Evolutionary conservation across 495 filamentous ascomycete genomes (phyloP).

Genomic region (Trichoderma orchidacearum): DNA sequence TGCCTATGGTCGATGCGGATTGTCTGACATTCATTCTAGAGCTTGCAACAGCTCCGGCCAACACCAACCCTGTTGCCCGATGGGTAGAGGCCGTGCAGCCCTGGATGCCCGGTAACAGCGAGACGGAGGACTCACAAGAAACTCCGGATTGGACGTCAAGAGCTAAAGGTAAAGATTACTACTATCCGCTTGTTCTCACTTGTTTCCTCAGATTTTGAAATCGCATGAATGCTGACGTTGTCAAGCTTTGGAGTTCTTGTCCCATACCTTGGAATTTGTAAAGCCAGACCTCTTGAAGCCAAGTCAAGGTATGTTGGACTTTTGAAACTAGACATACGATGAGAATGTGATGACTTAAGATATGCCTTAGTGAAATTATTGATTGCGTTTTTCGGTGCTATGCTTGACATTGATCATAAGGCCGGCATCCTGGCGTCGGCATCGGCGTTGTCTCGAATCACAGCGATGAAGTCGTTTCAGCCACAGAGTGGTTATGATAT

Average conservation of each 20-base stretch:
- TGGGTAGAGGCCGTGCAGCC: conserved; percentile 34
- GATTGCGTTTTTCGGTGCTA: conserved; percentile 32
- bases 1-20: not conserved
- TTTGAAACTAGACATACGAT: not conserved
- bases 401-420: conserved; percentile 36
- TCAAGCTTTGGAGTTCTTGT: conserved; percentile 31
- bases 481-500: conserved; percentile 25
- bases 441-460: conserved; percentile 28
- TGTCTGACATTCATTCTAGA: conserved; percentile 10
- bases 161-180: not conserved
- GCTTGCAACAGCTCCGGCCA: conserved; percentile 27
- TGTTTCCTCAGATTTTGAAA: not conserved
- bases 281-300: conserved; percentile 17
- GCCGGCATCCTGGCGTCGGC: conserved; percentile 32
- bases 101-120: conserved; percentile 21
- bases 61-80: conserved; percentile 25
- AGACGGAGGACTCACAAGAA: not conserved
- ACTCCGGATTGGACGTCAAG: conserved; percentile 2
- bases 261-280: conserved; percentile 27
- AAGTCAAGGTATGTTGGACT: not conserved
- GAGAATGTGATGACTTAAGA: not conserved
- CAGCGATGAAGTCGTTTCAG: conserved; percentile 30
- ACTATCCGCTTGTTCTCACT: too few species aligned
- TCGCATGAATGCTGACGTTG: conserved; percentile 9
- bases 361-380: conserved; percentile 16